Conservation (phyloP, 177 flowering plant genomes). For the Telopea speciosissima region DNA sequence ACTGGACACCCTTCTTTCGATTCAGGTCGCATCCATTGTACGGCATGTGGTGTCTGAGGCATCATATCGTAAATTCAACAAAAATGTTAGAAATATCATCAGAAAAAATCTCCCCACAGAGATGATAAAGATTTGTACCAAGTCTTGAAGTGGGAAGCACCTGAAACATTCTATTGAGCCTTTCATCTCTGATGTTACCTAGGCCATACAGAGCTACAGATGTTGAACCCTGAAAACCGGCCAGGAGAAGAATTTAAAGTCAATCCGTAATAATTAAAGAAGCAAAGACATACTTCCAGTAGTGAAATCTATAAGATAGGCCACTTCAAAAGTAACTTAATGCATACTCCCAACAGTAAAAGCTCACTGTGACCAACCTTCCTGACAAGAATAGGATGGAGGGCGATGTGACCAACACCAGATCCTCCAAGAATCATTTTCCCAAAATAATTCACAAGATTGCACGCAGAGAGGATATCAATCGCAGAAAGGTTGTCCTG, state of each 20-base stretch:
- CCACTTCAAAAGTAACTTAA: constrained; percentile 1
- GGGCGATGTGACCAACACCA: constrained; percentile 96
- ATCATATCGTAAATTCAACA: constrained; percentile 12
- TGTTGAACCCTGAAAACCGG: constrained; percentile 74
- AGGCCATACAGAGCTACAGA: constrained; percentile 95
- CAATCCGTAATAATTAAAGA: background rate
- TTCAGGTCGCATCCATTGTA: constrained; percentile 99
- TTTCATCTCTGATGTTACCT: constrained; percentile 97
- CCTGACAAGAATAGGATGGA: constrained; percentile 78
- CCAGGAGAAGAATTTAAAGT: constrained; percentile 5
- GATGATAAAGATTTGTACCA: background rate
- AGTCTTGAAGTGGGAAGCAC: constrained; percentile 25
- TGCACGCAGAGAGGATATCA: constrained; percentile 96
- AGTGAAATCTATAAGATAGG: constrained; percentile 2
- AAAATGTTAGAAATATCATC: background rate
- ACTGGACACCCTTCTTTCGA: constrained; percentile 72
- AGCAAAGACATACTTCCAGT: background rate
- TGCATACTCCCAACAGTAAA: background rate
- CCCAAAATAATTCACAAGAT: constrained; percentile 97
- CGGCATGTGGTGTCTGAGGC: constrained; percentile 96
- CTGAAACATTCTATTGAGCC: constrained; percentile 99
- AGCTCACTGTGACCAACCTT: constrained; percentile 49
- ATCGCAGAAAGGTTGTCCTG: constrained; percentile 98
- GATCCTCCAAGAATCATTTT: constrained; percentile 98
- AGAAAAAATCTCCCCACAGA: background rate